Evolutionary conservation across 208 protist species (phyloP).

Genomic region (Leishmania lainsoni): DNA sequence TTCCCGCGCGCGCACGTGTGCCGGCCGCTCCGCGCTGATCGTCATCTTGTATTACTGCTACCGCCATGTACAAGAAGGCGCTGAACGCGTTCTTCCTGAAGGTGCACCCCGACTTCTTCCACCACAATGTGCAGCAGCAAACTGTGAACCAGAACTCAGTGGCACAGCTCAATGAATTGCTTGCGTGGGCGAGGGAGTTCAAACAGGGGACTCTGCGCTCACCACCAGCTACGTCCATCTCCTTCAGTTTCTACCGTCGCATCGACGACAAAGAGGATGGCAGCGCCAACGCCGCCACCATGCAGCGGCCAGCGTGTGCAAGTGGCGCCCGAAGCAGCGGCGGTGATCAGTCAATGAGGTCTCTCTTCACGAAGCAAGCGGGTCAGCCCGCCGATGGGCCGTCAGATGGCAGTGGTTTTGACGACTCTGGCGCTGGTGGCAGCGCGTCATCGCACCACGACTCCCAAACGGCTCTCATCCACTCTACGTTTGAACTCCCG

Average conservation of each 20-base stretch:
- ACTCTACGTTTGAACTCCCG: constrained; percentile 85
- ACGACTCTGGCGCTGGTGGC: background rate
- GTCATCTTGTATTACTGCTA: background rate
- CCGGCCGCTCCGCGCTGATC: background rate
- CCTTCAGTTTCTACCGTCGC: constrained; percentile 85
- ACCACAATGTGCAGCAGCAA: constrained; percentile 79
- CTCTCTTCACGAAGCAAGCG: constrained; percentile 24
- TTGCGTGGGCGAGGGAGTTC: constrained; percentile 89
- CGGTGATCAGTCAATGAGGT: constrained; percentile 14
- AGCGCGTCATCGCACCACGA: background rate
- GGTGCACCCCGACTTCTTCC: constrained; percentile 93
- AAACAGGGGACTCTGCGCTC: constrained; percentile 73
- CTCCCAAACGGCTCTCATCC: constrained; percentile 28
- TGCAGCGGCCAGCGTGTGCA: background rate
- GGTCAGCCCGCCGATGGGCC: constrained; percentile 9
- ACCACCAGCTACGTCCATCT: constrained; percentile 74
- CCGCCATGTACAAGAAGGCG: constrained; percentile 90
- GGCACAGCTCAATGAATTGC: constrained; percentile 90
- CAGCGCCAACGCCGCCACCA: background rate
- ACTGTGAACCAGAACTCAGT: constrained; percentile 83
- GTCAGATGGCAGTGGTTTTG: constrained; percentile 5
- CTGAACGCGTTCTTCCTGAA: constrained; percentile 92
- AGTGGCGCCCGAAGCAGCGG: background rate
- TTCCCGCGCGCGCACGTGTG: background rate
- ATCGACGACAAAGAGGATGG: constrained; percentile 39